phyloP scores from a whole-genome alignment of 2,329 filamentous ascomycete species.

The Ilyonectria sp. region DNA sequence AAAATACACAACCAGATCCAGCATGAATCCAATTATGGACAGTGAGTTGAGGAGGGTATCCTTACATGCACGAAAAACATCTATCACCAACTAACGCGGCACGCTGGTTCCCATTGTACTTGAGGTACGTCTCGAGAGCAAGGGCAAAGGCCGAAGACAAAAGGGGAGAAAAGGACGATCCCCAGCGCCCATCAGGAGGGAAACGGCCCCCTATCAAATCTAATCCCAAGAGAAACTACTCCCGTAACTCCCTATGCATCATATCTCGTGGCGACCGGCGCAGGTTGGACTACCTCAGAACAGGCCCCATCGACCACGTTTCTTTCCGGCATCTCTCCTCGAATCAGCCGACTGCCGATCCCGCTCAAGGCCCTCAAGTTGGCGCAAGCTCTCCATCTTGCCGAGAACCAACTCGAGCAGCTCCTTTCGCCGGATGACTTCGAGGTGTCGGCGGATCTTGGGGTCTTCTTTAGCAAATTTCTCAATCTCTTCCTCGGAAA shows the following conservation, averaged over 20 bases:
- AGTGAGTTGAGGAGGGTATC: constrained; percentile 52
- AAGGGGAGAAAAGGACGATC: constrained; percentile 20
- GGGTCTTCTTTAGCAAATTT: constrained; percentile 94
- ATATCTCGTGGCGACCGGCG: constrained; percentile 42
- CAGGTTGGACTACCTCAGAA: constrained; percentile 54
- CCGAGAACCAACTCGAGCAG: constrained; percentile 91
- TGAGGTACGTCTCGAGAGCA: constrained; percentile 11
- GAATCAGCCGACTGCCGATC: constrained; percentile 55
- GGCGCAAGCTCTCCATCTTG: constrained; percentile 93
- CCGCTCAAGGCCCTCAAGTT: constrained; percentile 83
- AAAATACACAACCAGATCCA: constrained; percentile 5
- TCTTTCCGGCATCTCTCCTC: constrained; percentile 54
- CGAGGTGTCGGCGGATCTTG: constrained; percentile 89
- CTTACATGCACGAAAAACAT: constrained; percentile 39
- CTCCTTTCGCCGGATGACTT: constrained; percentile 93
- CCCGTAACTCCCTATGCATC: constrained; percentile 49
- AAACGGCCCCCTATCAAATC: constrained; percentile 33
- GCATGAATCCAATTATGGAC: constrained; percentile 15
- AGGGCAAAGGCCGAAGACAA: constrained; percentile 5
- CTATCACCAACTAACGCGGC: constrained; percentile 38
- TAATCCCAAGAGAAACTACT: constrained; percentile 48
- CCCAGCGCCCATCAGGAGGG: constrained; percentile 19
- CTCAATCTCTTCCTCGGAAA: constrained; percentile 86
- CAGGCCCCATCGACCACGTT: constrained; percentile 65
- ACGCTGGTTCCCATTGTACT: constrained; percentile 12